These are phyloP conservation scores for Luffa aegyptiaca DNA, from an alignment of 306 rosid species.

Conservation along the genomic window DNA sequence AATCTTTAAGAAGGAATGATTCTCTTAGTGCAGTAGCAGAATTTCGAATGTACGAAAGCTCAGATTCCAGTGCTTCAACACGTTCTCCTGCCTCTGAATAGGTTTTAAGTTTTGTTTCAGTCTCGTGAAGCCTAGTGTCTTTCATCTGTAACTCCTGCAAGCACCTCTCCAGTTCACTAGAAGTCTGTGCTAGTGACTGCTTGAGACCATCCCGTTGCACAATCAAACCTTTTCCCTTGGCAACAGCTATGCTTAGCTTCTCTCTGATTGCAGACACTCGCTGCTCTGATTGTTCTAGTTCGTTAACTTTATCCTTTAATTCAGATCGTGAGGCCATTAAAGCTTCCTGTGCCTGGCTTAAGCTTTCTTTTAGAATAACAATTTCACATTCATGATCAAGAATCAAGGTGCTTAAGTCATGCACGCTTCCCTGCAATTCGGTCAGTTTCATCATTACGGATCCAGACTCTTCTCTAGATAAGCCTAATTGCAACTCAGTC, in stretches of 20 bases:
- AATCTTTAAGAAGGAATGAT: slow-evolving; percentile 96
- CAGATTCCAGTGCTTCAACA: slow-evolving; percentile 90
- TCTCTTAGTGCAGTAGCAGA: slow-evolving; percentile 91
- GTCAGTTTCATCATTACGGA: slow-evolving; percentile 38
- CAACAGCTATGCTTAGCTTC: slow-evolving; percentile 91
- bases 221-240: slow-evolving; percentile 91
- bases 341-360: slow-evolving; percentile 57
- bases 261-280: slow-evolving; percentile 74
- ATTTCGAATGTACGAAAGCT: slow-evolving; percentile 95
- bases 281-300: slow-evolving; percentile 76
- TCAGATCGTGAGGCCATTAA: slow-evolving; percentile 41
- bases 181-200: slow-evolving; percentile 67
- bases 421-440: slow-evolving; percentile 46
- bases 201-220: slow-evolving; percentile 89
- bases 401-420: slow-evolving; percentile 29
- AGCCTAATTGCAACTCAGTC: slow-evolving; percentile 42
- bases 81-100: slow-evolving; percentile 95
- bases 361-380: slow-evolving; percentile 63
- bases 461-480: slow-evolving; percentile 37
- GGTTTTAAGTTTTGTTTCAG: slow-evolving; percentile 66
- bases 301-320: slow-evolving; percentile 45
- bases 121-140: slow-evolving; percentile 59
- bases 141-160: slow-evolving; percentile 67
- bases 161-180: slow-evolving; percentile 77
- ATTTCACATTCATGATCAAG: slow-evolving; percentile 67